Evolutionary conservation across 805 yeast genomes (phyloP), one percentile per base, ranked within the genome.

Genomic region (Naumovozyma baii): DNA sequence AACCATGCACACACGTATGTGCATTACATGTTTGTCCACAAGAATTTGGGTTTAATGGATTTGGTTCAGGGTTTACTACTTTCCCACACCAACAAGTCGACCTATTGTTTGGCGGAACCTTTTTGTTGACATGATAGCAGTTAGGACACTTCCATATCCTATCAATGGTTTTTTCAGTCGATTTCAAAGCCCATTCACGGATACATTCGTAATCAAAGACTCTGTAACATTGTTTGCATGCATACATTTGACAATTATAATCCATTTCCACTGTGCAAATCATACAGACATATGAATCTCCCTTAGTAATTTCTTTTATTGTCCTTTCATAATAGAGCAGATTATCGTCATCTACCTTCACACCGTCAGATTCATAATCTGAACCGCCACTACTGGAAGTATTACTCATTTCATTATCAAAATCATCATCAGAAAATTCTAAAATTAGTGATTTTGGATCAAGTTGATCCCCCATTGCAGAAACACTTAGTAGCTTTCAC

Each of bases 121-220:
- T 34, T 72, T 67, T 51, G 63, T 51, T 43, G 44, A 51, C 38
- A 61, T 65, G 37, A 66, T 74, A 36, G 61, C 66, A 61, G 76
- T 85, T 73, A 0, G 96, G 96, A 59, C 96, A 87, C 51, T 87
- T 70, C 96, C 96, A 87, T 31, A 69, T 66, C 36, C 72, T 73
- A 33, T 70, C 69, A 1, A 61, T 63, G 26, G 75, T 75, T 1
- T 83, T 79, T 5, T 83, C 73, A 2, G 83, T 74, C 4, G 88
- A 88, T 44, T 83, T 69, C 18, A 65, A 59, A 2, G 95, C 90
- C 98, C 98, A 92, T 47, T 80, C 85, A 37, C 73, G 64, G 34
- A 87, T 81, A 64, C 98, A 90, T 12, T 76, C 78, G 34, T 86
- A 66, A 56, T 90, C 96, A 55, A 85, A 90, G 1, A 83, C 94